Base-by-base conservation (phyloP, 768 basidiomycete species). In the Boletus vinaceobasis region DNA sequence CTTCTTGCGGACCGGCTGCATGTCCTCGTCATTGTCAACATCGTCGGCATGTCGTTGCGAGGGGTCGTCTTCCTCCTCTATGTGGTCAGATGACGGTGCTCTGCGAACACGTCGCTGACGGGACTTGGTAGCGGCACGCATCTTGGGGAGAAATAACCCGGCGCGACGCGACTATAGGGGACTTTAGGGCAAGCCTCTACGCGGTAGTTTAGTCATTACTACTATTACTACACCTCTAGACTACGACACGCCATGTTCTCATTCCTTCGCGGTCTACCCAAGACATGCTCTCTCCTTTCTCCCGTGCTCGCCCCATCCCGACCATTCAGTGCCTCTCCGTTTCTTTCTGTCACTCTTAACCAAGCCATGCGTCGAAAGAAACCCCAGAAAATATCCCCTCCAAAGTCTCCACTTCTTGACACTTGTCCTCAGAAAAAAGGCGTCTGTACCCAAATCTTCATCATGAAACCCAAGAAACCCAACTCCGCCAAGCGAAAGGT, bases 401-500 rank as follows among this genome's bases (percentile, higher is more conserved):
- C 72, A 43, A 81, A 83, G 60, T 86, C 95, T 0, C 97, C 97
- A 0, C 82, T 95, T 10, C 81, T 99, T 17, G 76, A 88, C 50
- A 77, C 71, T 26, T 87, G 83, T 65, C 90, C 89, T 7, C 95
- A 98, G 75, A 83, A 85, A 64, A 97, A 97, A 67, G 97, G 91
- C 44, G 94, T 99, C 56, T 91, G 91, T 70, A 83, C 87, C 38
- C 84, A 86, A 59, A 78, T 93, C 38, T 83, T 86, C 61, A 90
- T 85, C 49, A 83, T 81, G 60, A 90, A 86, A 63, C 97, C 97
- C 23, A 97, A 93, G 78, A 99, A 99, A 68, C 97, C 97, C 59
- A 99, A 99, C 73, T 98, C 96, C 11, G 95, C 95, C 36, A 93
- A 97, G 67, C 91, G 97, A 57, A 98, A 98, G 76, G 92, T 98